A percentile compares a stretch with the other conserved stretches of the same genome.
phyloP scores from a whole-genome alignment of 345 rosid genomes.

The Hibiscus mutabilis region DNA sequence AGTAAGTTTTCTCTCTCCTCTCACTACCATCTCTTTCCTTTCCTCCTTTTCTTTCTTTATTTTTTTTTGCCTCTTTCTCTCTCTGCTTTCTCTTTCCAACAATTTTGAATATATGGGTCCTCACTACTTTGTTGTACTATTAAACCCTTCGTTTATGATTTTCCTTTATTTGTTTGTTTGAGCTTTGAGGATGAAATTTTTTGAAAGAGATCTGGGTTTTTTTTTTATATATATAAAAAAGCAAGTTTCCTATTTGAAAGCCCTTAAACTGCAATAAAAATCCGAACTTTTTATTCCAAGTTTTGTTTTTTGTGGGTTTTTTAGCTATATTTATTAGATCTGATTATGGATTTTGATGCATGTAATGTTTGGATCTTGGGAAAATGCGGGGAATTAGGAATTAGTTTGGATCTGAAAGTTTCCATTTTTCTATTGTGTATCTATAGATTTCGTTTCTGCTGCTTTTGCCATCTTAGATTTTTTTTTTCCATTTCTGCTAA shows the following conservation, averaged over 20 bases:
- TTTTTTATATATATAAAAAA: neutral
- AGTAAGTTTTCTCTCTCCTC: slow-evolving; percentile 94
- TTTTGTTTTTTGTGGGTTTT: too few relatives aligned
- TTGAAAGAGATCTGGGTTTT: slow-evolving; percentile 17
- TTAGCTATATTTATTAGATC: slow-evolving; percentile 24
- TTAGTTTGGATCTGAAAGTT: slow-evolving; percentile 14
- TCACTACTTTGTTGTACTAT: slow-evolving; percentile 28
- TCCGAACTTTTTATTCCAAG: neutral
- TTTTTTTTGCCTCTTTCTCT: slow-evolving; percentile 29
- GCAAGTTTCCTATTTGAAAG: slow-evolving; percentile 11
- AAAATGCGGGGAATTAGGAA: slow-evolving; percentile 13
- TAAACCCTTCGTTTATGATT: slow-evolving; percentile 14
- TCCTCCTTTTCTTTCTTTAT: slow-evolving; percentile 12
- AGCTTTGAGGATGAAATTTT: slow-evolving; percentile 13
- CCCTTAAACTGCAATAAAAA: neutral
- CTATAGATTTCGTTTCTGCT: slow-evolving; percentile 11
- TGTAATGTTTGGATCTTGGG: slow-evolving; percentile 13
- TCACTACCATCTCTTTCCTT: slow-evolving; percentile 30
- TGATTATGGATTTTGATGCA: slow-evolving; percentile 20
- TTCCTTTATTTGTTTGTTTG: neutral
- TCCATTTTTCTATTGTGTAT: slow-evolving; percentile 11
- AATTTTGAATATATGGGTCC: slow-evolving; percentile 60
- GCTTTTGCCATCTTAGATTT: neutral
- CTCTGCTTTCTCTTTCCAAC: slow-evolving; percentile 35
- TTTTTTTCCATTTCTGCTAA: slow-evolving; percentile 10